A percentile compares a stretch with the other conserved stretches of the same genome.
Conservation (phyloP, 2,329 filamentous ascomycete species). For the Claviceps lovelessii region DNA sequence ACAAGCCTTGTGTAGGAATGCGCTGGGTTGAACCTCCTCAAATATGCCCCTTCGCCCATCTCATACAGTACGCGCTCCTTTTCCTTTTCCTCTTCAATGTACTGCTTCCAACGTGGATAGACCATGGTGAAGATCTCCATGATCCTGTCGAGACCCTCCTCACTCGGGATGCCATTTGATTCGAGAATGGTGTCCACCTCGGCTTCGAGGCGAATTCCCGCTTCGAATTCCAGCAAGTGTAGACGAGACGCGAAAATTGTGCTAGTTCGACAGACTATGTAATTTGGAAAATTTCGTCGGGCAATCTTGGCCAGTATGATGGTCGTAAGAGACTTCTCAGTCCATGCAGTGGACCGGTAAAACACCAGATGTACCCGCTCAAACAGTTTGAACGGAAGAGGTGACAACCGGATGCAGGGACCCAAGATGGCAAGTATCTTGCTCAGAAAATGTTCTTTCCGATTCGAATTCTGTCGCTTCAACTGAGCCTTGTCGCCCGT, state of each 20-base stretch:
- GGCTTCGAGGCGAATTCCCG: conserved; percentile 67
- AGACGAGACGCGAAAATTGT: conserved; percentile 73
- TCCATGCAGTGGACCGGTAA: conserved; percentile 93
- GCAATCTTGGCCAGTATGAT: conserved; percentile 90
- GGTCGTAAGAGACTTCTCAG: conserved; percentile 86
- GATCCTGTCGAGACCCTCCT: conserved; percentile 51
- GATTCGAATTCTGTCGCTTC: conserved; percentile 34
- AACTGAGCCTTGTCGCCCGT: conserved; percentile 7
- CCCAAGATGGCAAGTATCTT: conserved; percentile 70
- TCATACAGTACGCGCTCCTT: conserved; percentile 70
- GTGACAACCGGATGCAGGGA: conserved; percentile 68
- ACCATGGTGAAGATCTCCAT: conserved; percentile 59
- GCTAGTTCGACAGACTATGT: conserved; percentile 75
- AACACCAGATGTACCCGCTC: conserved; percentile 92
- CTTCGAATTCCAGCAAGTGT: conserved; percentile 76
- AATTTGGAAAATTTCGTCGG: conserved; percentile 72
- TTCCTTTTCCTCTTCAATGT: conserved; percentile 58
- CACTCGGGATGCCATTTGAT: conserved; percentile 55
- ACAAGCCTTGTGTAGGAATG: conserved; percentile 90
- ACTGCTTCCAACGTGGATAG: conserved; percentile 63
- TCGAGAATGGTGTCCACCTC: conserved; percentile 72
- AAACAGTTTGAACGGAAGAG: conserved; percentile 63
- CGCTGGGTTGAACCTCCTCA: conserved; percentile 77
- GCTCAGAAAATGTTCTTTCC: conserved; percentile 58
- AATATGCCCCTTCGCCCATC: conserved; percentile 72